Evolutionary conservation across 345 rosid species (phyloP).

Genomic region (Bretschneidera sinensis): DNA sequence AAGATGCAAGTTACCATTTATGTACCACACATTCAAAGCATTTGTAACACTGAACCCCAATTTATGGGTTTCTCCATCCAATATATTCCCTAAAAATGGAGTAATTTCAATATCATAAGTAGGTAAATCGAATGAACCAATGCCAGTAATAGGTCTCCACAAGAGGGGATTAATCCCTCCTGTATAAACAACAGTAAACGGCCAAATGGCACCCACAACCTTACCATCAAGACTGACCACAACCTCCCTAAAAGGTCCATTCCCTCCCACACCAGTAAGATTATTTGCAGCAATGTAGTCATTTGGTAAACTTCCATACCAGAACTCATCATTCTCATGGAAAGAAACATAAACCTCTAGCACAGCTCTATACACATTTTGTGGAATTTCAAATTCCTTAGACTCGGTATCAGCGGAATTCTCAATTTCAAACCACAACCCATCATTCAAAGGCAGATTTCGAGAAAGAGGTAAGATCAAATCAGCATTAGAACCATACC

Average conservation of each 20-base stretch:
- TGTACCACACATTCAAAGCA: constrained; percentile 77
- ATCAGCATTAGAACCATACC: constrained; percentile 51
- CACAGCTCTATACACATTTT: constrained; percentile 80
- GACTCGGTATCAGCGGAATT: constrained; percentile 32
- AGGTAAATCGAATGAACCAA: constrained; percentile 86
- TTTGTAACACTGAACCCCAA: constrained; percentile 66
- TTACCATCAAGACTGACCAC: constrained; percentile 59
- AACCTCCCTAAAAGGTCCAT: constrained; percentile 94
- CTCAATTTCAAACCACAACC: constrained; percentile 80
- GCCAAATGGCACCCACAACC: constrained; percentile 80
- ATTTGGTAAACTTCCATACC: constrained; percentile 68
- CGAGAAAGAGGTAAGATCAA: constrained; percentile 74
- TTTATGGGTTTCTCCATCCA: constrained; percentile 63
- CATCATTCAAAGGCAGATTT: constrained; percentile 59
- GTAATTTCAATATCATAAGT: constrained; percentile 81
- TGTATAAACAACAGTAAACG: constrained; percentile 80
- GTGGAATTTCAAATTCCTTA: constrained; percentile 60
- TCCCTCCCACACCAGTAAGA: constrained; percentile 44
- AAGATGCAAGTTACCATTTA: constrained; percentile 88
- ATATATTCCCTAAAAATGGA: constrained; percentile 51
- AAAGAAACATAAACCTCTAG: constrained; percentile 89
- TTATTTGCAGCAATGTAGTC: constrained; percentile 63
- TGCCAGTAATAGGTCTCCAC: constrained; percentile 78
- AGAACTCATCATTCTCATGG: constrained; percentile 89
- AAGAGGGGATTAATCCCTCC: constrained; percentile 83